Conservation (phyloP, 2,329 filamentous ascomycete genomes). For the Cercospora zeina region DNA sequence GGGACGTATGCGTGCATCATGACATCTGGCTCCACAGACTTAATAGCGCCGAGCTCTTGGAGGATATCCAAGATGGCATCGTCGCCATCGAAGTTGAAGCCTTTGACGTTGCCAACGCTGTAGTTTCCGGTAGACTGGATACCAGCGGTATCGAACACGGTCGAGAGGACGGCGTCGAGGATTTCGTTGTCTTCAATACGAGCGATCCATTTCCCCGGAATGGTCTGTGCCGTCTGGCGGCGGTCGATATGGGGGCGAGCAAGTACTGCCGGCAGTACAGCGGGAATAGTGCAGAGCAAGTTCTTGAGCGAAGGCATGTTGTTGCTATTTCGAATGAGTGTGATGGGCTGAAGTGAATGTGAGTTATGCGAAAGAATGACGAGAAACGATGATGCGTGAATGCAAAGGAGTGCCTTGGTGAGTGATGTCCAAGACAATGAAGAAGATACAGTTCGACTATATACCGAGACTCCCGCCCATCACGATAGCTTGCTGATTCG, state of each 20-base stretch:
- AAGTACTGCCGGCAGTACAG: slow-evolving; percentile 20
- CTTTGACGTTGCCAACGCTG: slow-evolving; percentile 42
- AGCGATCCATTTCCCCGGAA: slow-evolving; percentile 28
- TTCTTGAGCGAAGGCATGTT: slow-evolving; percentile 12
- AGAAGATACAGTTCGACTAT: slow-evolving; percentile 2
- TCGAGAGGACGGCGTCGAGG: slow-evolving; percentile 21
- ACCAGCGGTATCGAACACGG: slow-evolving; percentile 22
- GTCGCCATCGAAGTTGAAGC: slow-evolving; percentile 42
- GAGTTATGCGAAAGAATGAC: slow-evolving; percentile 8
- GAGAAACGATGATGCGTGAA: slow-evolving; percentile 6
- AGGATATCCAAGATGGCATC: slow-evolving; percentile 40
- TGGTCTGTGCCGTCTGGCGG: slow-evolving; percentile 23
- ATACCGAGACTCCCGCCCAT: neutral
- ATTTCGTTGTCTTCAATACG: slow-evolving; percentile 22
- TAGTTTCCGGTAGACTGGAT: slow-evolving; percentile 39
- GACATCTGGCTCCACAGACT: slow-evolving; percentile 46
- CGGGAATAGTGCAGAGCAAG: slow-evolving; percentile 11
- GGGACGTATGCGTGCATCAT: slow-evolving; percentile 39
- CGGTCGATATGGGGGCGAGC: slow-evolving; percentile 24
- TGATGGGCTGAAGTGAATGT: neutral
- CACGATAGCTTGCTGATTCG: neutral
- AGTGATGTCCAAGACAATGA: neutral
- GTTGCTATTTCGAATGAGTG: slow-evolving; percentile 13
- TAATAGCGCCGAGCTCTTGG: slow-evolving; percentile 36
- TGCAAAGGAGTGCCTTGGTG: slow-evolving; percentile 4